These are phyloP conservation scores for Rhizopus delemar DNA, from an alignment of 371 early-diverging fungal genomes.

Conservation along the genomic window DNA sequence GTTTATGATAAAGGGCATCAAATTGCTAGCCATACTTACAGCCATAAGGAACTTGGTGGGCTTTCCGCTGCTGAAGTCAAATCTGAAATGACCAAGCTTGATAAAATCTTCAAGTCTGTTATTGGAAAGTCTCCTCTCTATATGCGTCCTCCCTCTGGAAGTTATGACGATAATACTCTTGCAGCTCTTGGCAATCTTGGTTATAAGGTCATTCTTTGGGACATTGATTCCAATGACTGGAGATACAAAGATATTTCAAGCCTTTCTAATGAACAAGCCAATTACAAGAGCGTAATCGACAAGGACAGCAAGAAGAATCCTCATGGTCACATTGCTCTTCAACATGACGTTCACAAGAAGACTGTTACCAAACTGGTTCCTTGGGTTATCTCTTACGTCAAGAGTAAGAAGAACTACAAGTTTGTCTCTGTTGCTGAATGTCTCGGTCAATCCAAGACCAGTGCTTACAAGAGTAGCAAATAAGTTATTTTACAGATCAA, in stretches of 20 bases:
- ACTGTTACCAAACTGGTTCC: constrained; percentile 45
- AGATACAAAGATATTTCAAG: constrained; percentile 14
- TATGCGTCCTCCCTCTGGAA: constrained; percentile 33
- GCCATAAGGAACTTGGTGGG: constrained; percentile 36
- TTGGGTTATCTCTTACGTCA: constrained; percentile 43
- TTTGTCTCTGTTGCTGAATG: constrained; percentile 51
- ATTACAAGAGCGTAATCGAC: constrained; percentile 26
- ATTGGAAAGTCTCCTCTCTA: constrained; percentile 31
- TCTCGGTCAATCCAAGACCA: constrained; percentile 30
- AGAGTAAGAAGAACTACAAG: constrained; percentile 41
- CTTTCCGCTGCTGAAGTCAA: constrained; percentile 16
- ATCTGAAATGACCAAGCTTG: constrained; percentile 28
- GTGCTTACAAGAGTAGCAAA: constrained; percentile 23
- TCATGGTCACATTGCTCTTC: constrained; percentile 34
- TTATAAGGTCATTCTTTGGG: constrained; percentile 32
- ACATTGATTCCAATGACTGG: constrained; percentile 37
- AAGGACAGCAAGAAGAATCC: constrained; percentile 22
- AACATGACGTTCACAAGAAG: constrained; percentile 49
- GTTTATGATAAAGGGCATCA: constrained; percentile 48
- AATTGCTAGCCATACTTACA: constrained; percentile 52
- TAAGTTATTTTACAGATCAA: constrained; percentile 4
- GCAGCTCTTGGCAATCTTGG: constrained; percentile 20
- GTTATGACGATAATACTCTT: constrained; percentile 21
- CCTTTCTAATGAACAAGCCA: constrained; percentile 16
- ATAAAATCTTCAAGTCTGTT: constrained; percentile 23